Conservation (phyloP, 176 grass and related monocot genomes). For the Eragrostis curvula region DNA sequence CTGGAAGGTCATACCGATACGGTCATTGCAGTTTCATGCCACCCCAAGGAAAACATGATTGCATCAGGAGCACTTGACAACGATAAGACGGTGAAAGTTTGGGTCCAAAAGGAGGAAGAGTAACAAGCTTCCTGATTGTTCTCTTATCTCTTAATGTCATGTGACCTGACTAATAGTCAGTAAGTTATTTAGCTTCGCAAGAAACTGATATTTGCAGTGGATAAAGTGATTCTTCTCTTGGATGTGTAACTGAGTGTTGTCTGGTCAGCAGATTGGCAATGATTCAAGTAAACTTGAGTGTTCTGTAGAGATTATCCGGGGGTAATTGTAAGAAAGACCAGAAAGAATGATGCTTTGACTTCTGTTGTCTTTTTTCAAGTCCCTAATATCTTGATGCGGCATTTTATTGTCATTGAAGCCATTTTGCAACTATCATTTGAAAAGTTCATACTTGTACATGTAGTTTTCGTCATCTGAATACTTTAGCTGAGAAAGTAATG, state of each 20-base stretch:
- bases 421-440: no score
- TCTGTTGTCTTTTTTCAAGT: not conserved
- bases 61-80: slow-evolving; percentile 79
- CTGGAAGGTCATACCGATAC: slow-evolving; percentile 81
- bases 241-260: slow-evolving; percentile 46
- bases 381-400: not conserved
- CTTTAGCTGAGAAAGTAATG: not conserved
- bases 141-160: slow-evolving; percentile 20
- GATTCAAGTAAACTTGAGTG: slow-evolving; percentile 17
- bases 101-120: slow-evolving; percentile 75
- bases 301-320: slow-evolving; percentile 32
- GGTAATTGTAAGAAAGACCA: slow-evolving; percentile 40
- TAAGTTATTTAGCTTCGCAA: slow-evolving; percentile 44
- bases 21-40: slow-evolving; percentile 83
- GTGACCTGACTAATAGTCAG: slow-evolving; percentile 43
- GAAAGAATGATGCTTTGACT: slow-evolving; percentile 20
- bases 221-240: slow-evolving; percentile 36
- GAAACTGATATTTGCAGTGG: slow-evolving; percentile 44
- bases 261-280: slow-evolving; percentile 30
- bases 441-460: no score
- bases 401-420: not conserved
- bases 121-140: slow-evolving; percentile 35
- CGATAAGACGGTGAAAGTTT: slow-evolving; percentile 90
- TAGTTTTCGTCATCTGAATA: not conserved
- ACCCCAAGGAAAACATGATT: slow-evolving; percentile 85